A percentile compares a stretch with the other conserved stretches of the same genome.
phyloP scores from a whole-genome alignment of 805 yeast species.

The Cyberlindnera nakhonratchasimensis region DNA sequence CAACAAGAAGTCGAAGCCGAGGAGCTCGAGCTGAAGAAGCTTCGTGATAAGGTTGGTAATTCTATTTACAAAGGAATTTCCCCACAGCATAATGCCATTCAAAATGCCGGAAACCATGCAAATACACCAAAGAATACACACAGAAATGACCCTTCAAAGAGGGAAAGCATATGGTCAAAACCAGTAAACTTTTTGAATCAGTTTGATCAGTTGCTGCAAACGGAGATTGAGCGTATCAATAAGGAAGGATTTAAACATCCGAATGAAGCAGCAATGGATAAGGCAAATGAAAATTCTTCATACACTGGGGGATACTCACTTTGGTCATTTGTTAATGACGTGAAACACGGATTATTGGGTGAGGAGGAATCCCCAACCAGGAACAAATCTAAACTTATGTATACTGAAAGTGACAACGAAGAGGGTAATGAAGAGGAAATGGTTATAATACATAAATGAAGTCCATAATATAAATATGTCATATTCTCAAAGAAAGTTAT shows the following conservation, averaged over 20 bases:
- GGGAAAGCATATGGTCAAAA: slow-evolving; percentile 41
- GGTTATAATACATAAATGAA: slow-evolving; percentile 18
- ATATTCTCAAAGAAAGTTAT: not conserved
- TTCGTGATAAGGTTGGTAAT: slow-evolving; percentile 34
- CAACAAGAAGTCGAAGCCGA: slow-evolving; percentile 45
- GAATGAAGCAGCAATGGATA: slow-evolving; percentile 5
- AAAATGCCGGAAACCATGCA: not conserved
- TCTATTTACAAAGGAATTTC: slow-evolving; percentile 27
- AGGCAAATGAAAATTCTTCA: slow-evolving; percentile 5
- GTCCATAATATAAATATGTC: not conserved
- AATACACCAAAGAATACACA: not conserved
- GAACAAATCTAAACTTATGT: slow-evolving; percentile 1
- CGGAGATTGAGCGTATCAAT: slow-evolving; percentile 55
- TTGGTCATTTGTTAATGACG: slow-evolving; percentile 51
- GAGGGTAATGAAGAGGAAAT: slow-evolving; percentile 22
- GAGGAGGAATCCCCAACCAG: slow-evolving; percentile 27
- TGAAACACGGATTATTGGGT: slow-evolving; percentile 40
- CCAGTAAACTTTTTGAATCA: slow-evolving; percentile 63
- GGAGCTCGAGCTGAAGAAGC: slow-evolving; percentile 30
- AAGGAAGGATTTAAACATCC: slow-evolving; percentile 20
- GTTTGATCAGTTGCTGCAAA: slow-evolving; percentile 62
- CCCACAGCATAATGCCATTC: slow-evolving; percentile 14
- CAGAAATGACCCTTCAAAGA: slow-evolving; percentile 8
- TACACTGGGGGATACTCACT: slow-evolving; percentile 33
- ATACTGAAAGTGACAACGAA: slow-evolving; percentile 3